Conservation (phyloP, 768 basidiomycete species). For the Chiua virens region DNA sequence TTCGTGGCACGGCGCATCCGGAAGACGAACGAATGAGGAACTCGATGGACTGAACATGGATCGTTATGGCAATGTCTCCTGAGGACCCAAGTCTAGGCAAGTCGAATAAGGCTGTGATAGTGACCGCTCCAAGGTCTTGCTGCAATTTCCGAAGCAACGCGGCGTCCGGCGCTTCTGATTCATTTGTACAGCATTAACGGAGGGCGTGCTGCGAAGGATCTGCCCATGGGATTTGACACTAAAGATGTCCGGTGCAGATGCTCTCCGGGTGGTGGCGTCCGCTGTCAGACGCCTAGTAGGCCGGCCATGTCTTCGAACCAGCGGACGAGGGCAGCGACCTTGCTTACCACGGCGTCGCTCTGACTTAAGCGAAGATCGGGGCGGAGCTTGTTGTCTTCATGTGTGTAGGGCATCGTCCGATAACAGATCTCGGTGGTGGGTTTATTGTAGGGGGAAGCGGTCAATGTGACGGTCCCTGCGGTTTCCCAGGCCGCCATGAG, state of each 20-base stretch:
- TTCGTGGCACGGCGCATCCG: constrained; percentile 8
- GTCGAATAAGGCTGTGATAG: constrained; percentile 18
- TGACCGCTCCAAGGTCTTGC: constrained; percentile 13
- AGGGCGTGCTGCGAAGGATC: constrained; percentile 13
- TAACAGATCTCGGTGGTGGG: constrained; percentile 71
- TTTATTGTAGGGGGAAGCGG: constrained; percentile 67
- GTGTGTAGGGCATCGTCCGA: constrained; percentile 68
- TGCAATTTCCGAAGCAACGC: constrained; percentile 28
- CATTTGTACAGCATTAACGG: constrained; percentile 21
- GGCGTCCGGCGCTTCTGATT: constrained; percentile 24
- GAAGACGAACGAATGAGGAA: constrained; percentile 10
- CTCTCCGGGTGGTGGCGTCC: constrained; percentile 12
- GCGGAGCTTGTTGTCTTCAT: constrained; percentile 57
- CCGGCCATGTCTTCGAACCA: constrained; percentile 83
- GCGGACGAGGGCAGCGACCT: constrained; percentile 59
- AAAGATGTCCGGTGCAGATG: constrained; percentile 8
- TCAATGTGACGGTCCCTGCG: constrained; percentile 47
- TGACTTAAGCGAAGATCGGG: constrained; percentile 72
- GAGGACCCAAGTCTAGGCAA: constrained; percentile 13
- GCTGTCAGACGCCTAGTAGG: constrained; percentile 30
- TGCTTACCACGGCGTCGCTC: constrained; percentile 68
- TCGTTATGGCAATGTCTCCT: constrained; percentile 17
- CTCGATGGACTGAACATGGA: constrained; percentile 7
- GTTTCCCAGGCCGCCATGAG: constrained; percentile 50
- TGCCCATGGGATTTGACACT: constrained; percentile 5